These are phyloP conservation scores for Ceratobasidium sp. DNA, from an alignment of 1,284 basidiomycete species.

Conservation along the genomic window DNA sequence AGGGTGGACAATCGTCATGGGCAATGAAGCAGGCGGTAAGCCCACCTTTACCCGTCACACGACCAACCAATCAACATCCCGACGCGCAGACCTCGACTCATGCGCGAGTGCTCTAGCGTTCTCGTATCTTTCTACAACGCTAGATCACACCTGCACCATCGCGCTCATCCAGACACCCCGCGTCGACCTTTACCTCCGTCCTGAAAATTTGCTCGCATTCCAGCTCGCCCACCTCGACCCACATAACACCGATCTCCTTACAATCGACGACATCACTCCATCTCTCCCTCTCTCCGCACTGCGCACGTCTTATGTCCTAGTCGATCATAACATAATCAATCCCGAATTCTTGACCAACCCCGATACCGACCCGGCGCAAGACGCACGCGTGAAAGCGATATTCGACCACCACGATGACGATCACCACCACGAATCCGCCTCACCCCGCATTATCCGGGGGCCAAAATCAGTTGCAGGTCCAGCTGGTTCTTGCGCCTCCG, in stretches of 20 bases:
- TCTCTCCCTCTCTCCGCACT: conserved; percentile 59
- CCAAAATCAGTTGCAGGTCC: no score
- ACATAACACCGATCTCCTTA: conserved; percentile 64
- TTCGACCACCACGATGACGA: conserved; percentile 98
- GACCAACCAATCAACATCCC: conserved; percentile 19
- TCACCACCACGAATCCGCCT: conserved; percentile 67
- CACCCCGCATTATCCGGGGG: conserved; percentile 69
- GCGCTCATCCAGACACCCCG: conserved; percentile 79
- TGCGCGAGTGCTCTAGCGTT: conserved; percentile 84
- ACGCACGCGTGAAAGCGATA: conserved; percentile 63
- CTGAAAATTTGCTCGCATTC: conserved; percentile 87
- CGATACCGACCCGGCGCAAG: conserved; percentile 49
- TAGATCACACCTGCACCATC: conserved; percentile 65
- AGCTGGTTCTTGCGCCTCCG: conserved; percentile 83
- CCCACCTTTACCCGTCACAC: conserved; percentile 40
- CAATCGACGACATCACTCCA: conserved; percentile 63
- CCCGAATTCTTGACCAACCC: conserved; percentile 58
- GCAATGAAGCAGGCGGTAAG: conserved; percentile 92
- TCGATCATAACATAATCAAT: conserved; percentile 89
- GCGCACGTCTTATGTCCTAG: conserved; percentile 77
- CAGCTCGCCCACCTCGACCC: conserved; percentile 64
- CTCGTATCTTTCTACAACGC: conserved; percentile 72
- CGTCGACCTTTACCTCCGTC: conserved; percentile 78
- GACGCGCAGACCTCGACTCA: conserved; percentile 81
- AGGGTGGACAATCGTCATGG: conserved; percentile 86